Percentiles rank a stretch among this genome's conserved stretches.
Conservation (phyloP, 345 rosid genomes). For the Adansonia digitata region DNA sequence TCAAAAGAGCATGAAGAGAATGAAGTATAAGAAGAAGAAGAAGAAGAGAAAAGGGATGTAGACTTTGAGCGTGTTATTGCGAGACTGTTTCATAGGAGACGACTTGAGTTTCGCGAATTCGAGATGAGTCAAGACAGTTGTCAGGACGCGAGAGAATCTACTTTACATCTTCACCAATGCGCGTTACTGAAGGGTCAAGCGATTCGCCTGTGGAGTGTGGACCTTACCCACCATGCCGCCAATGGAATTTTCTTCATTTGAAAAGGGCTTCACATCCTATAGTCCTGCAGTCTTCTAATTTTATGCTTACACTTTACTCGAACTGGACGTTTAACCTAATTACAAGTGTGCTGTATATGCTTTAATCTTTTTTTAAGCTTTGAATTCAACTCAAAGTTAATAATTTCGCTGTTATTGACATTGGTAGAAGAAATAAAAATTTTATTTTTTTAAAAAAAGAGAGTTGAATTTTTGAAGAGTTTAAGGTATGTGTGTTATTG, state of each 20-base stretch:
- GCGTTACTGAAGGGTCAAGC: not conserved
- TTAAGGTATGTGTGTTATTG: too few species aligned
- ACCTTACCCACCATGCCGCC: not conserved
- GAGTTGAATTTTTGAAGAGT: not conserved
- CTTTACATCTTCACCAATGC: not conserved
- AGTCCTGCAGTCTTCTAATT: not conserved
- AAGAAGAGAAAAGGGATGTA: not conserved
- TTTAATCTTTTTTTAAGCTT: not conserved
- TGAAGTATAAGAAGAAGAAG: not conserved
- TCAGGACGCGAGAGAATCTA: not conserved
- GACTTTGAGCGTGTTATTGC: not conserved
- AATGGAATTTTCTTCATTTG: not conserved
- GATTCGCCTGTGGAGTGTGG: not conserved
- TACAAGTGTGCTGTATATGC: not conserved
- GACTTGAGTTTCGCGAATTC: not conserved
- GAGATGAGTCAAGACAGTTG: not conserved
- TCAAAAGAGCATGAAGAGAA: conserved; percentile 3
- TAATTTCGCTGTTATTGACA: too few species aligned
- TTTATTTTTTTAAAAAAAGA: too few species aligned
- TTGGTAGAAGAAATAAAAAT: too few species aligned
- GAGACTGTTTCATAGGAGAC: not conserved
- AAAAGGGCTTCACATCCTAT: not conserved
- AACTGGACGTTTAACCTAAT: not conserved
- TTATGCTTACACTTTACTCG: not conserved
- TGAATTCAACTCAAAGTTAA: not conserved